phyloP scores from a whole-genome alignment of 495 filamentous ascomycete genomes.

The Penicillium cataractarum region DNA sequence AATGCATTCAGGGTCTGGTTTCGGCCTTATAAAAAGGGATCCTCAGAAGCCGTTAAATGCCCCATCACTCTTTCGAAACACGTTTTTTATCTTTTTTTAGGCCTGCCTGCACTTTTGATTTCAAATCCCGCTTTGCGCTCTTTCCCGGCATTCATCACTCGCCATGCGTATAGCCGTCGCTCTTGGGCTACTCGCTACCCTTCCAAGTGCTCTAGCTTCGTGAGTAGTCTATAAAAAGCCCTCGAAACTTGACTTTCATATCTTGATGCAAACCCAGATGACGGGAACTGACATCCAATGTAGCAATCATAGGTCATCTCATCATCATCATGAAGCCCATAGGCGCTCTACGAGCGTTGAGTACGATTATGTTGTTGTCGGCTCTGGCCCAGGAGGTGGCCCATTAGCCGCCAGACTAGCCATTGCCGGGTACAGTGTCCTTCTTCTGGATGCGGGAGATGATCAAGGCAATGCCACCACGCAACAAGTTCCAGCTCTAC shows the following conservation, averaged over 20 bases:
- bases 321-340: conserved; percentile 16
- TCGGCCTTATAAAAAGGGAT: not conserved
- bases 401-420: conserved; percentile 64
- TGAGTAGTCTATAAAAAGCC: conserved; percentile 14
- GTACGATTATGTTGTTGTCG: conserved; percentile 71
- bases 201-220: conserved; percentile 24
- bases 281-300: not conserved
- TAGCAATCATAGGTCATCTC: not conserved
- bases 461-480: conserved; percentile 52
- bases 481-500: conserved; percentile 42
- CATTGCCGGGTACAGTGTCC: conserved; percentile 57
- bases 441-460: conserved; percentile 65
- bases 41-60: not conserved
- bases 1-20: not conserved
- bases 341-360: conserved; percentile 18
- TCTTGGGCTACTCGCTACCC: conserved; percentile 21
- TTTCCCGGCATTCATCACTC: not conserved
- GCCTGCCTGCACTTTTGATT: not conserved
- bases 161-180: conserved; percentile 26
- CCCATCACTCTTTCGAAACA: too few relatives aligned
- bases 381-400: conserved; percentile 64
- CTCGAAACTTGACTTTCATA: not conserved
- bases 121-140: not conserved
- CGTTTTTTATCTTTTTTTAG: not conserved
- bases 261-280: not conserved